Percentiles rank a stretch among this genome's conserved stretches.
Evolutionary conservation across 768 basidiomycete genomes (phyloP).

Genomic region (Leccinum subtestaceum): DNA sequence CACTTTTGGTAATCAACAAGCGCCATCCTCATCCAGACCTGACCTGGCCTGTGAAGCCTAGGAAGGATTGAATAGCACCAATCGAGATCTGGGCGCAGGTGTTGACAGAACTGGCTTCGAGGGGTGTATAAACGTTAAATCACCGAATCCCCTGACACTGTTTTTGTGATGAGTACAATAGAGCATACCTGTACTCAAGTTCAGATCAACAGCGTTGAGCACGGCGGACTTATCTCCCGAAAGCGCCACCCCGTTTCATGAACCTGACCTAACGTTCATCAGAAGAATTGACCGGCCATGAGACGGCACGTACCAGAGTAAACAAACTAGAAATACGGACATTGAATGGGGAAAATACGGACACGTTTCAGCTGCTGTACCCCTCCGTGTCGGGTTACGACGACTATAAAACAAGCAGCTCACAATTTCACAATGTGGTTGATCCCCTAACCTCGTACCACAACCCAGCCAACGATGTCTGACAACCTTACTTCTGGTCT

Average conservation of each 20-base stretch:
- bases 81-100: too few relatives aligned
- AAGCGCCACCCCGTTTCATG: background rate
- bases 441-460: background rate
- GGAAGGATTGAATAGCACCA: too few relatives aligned
- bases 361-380: background rate
- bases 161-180: too few relatives aligned
- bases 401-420: background rate
- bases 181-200: background rate
- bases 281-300: background rate
- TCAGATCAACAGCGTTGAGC: background rate
- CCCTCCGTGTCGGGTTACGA: background rate
- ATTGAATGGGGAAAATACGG: background rate
- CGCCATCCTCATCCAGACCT: too few relatives aligned
- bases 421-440: background rate
- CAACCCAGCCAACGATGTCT: background rate
- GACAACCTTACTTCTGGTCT: background rate
- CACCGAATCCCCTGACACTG: too few relatives aligned
- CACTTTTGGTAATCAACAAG: too few relatives aligned
- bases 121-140: too few relatives aligned
- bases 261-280: background rate
- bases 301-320: background rate
- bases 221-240: background rate
- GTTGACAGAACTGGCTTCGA: too few relatives aligned
- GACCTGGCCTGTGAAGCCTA: too few relatives aligned
- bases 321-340: background rate